phyloP scores from a whole-genome alignment of 345 rosid genomes.

The Noccaea caerulescens region DNA sequence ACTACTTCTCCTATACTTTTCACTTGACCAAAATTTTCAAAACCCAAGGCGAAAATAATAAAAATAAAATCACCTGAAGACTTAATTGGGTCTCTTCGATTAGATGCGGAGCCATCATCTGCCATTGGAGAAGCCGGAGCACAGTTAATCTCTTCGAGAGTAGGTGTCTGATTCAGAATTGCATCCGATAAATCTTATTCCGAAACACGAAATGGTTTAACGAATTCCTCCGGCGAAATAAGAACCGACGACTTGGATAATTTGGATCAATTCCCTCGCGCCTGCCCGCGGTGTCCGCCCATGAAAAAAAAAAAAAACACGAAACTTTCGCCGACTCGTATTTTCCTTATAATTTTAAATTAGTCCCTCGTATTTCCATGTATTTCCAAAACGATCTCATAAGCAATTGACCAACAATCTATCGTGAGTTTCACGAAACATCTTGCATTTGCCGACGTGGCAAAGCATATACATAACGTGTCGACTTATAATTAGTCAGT shows the following conservation, averaged over 20 bases:
- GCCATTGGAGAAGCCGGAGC: slow-evolving; percentile 55
- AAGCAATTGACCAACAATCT: neutral
- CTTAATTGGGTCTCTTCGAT: slow-evolving; percentile 73
- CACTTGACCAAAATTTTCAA: neutral
- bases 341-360: neutral
- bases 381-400: neutral
- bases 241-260: neutral
- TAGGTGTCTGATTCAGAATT: slow-evolving; percentile 24
- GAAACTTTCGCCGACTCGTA: slow-evolving; percentile 27
- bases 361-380: neutral
- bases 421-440: slow-evolving; percentile 12
- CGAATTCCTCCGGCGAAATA: slow-evolving; percentile 7
- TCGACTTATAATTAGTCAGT: neutral
- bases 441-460: neutral
- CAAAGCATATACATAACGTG: slow-evolving; percentile 9
- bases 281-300: slow-evolving; percentile 36
- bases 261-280: slow-evolving; percentile 23
- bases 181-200: neutral
- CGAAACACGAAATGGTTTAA: neutral
- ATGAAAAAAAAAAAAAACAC: neutral
- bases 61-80: slow-evolving; percentile 56
- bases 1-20: neutral
- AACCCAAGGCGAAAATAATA: neutral
- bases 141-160: neutral
- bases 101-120: slow-evolving; percentile 59